phyloP scores from a whole-genome alignment of 306 rosid genomes.

The Trifolium fragiferum region DNA sequence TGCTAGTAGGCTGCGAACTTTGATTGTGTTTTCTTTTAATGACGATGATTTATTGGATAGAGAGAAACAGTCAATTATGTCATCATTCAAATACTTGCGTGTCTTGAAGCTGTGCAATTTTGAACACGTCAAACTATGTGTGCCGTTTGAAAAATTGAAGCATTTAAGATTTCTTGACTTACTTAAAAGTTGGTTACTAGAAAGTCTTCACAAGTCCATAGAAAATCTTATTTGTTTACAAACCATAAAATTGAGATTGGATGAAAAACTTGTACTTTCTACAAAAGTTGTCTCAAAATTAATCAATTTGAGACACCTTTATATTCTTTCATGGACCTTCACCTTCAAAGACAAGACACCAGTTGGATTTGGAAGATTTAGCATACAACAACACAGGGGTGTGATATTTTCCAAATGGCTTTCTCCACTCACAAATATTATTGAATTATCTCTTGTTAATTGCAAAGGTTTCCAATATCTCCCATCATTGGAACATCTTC shows the following conservation, averaged over 20 bases:
- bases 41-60: accelerated
- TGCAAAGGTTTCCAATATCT: background rate
- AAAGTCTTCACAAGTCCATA: background rate
- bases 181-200: accelerated
- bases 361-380: background rate
- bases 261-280: background rate
- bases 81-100: background rate
- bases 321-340: no score
- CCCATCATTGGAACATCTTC: slow-evolving; percentile 25
- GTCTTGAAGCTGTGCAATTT: background rate
- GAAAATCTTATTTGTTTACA: slow-evolving; percentile 9
- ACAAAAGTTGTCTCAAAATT: background rate
- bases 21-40: background rate
- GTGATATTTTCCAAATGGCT: background rate
- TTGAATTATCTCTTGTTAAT: background rate
- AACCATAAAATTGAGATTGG: background rate
- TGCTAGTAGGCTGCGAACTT: slow-evolving; percentile 12
- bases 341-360: background rate
- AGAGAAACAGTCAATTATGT: background rate
- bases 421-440: no score
- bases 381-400: background rate
- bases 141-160: background rate
- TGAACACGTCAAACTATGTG: background rate
- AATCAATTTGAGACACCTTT: slow-evolving; percentile 19
- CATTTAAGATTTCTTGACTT: background rate